Conservation (phyloP, 768 basidiomycete genomes). For the Boletellus emodensis region DNA sequence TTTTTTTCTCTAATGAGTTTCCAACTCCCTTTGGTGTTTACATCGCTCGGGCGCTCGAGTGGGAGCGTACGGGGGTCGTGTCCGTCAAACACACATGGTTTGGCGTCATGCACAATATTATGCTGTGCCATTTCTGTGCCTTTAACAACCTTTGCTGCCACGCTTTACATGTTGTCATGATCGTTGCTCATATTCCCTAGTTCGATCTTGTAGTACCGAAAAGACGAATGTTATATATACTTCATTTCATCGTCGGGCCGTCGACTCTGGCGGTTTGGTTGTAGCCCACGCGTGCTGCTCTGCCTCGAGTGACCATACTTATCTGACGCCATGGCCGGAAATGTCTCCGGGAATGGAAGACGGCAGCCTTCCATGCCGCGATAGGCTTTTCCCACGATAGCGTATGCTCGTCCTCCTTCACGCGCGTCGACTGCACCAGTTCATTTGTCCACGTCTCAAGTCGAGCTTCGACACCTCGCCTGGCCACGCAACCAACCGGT, state of each 20-base stretch:
- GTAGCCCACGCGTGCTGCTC: too few relatives aligned
- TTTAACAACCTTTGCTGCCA: conserved; percentile 16
- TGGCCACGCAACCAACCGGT: neutral
- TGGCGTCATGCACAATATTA: conserved; percentile 18
- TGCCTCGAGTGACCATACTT: too few relatives aligned
- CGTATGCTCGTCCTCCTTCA: too few relatives aligned
- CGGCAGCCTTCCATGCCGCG: too few relatives aligned
- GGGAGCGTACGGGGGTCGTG: conserved; percentile 5
- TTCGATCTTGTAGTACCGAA: conserved; percentile 18
- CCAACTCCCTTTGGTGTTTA: conserved; percentile 13
- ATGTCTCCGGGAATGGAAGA: too few relatives aligned
- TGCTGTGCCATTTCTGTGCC: conserved; percentile 23
- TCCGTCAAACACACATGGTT: conserved; percentile 20
- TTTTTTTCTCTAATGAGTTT: conserved; percentile 10
- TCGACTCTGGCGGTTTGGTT: too few relatives aligned
- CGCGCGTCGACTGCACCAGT: neutral
- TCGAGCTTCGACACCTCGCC: too few relatives aligned
- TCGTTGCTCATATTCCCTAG: conserved; percentile 24
- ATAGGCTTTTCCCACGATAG: too few relatives aligned
- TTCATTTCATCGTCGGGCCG: neutral
- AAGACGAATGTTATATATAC: conserved; percentile 8
- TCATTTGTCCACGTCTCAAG: neutral
- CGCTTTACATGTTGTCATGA: conserved; percentile 29
- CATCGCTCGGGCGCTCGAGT: conserved; percentile 5
- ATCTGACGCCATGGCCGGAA: too few relatives aligned